Evolutionary conservation across 2,329 filamentous ascomycete species (phyloP).

Genomic region (Aureobasidium sp.): DNA sequence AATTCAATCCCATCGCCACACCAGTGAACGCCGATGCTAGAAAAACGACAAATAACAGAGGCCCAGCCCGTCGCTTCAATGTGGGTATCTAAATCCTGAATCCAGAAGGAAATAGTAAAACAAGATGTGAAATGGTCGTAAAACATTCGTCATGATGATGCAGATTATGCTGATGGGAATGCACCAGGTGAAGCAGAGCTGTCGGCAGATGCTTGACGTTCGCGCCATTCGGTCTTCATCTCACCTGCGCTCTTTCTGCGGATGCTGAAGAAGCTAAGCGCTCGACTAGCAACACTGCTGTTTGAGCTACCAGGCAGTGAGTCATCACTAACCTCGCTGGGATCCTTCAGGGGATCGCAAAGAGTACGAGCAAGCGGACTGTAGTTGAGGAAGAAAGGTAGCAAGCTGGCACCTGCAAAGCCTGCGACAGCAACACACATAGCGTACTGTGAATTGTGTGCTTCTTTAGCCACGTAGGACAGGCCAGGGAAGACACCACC

Average conservation of each 20-base stretch:
- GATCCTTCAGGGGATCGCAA: slow-evolving; percentile 32
- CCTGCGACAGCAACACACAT: slow-evolving; percentile 48
- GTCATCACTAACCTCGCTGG: background rate
- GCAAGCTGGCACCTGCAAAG: slow-evolving; percentile 45
- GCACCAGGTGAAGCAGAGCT: background rate
- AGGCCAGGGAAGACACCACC: slow-evolving; percentile 51
- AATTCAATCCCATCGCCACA: background rate
- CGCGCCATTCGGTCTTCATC: slow-evolving; percentile 15
- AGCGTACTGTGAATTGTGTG: slow-evolving; percentile 38
- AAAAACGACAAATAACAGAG: background rate
- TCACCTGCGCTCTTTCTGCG: slow-evolving; percentile 20
- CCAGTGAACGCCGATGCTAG: slow-evolving; percentile 4
- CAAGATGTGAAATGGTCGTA: background rate
- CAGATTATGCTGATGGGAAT: background rate
- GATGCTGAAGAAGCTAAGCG: slow-evolving; percentile 27
- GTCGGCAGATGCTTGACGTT: slow-evolving; percentile 11
- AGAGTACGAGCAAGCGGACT: slow-evolving; percentile 42
- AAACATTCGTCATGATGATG: slow-evolving; percentile 1
- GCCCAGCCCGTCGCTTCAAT: background rate
- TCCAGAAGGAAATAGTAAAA: background rate
- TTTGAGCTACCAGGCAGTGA: slow-evolving; percentile 21
- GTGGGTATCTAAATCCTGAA: slow-evolving; percentile 7
- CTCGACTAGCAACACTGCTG: slow-evolving; percentile 25
- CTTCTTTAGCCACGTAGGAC: slow-evolving; percentile 39
- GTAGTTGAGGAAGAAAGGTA: slow-evolving; percentile 48